phyloP scores from a whole-genome alignment of 2,329 filamentous ascomycete species.

The Emergomyces africanus region DNA sequence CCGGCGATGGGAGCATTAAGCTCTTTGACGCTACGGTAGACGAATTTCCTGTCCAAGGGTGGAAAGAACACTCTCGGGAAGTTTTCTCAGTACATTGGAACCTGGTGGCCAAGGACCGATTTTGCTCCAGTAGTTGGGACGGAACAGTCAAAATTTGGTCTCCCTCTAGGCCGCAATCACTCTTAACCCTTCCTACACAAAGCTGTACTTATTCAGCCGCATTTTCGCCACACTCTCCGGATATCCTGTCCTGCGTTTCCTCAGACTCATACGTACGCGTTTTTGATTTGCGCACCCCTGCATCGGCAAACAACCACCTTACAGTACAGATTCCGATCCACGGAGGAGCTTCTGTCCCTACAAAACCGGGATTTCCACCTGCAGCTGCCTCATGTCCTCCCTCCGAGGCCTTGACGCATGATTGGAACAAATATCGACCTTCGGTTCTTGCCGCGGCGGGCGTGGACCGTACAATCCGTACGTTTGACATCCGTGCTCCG shows the following conservation, averaged over 20 bases:
- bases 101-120: conserved; percentile 76
- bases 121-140: conserved; percentile 89
- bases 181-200: conserved; percentile 80
- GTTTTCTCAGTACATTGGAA: conserved; percentile 92
- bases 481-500: conserved; percentile 77
- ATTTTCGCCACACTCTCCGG: conserved; percentile 78
- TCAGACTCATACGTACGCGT: conserved; percentile 81
- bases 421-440: conserved; percentile 97
- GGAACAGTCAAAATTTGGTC: conserved; percentile 95
- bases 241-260: conserved; percentile 73
- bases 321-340: conserved; percentile 75
- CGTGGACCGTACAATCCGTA: conserved; percentile 75
- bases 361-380: conserved; percentile 20
- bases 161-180: conserved; percentile 57
- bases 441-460: conserved; percentile 76
- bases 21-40: conserved; percentile 75
- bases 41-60: conserved; percentile 80
- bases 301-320: conserved; percentile 77
- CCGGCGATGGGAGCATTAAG: conserved; percentile 88
- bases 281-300: conserved; percentile 81
- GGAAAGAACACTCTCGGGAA: conserved; percentile 86
- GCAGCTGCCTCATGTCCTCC: conserved; percentile 41
- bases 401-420: conserved; percentile 79
- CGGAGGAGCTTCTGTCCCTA: conserved; percentile 39
- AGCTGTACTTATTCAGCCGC: conserved; percentile 89